Evolutionary conservation across 768 basidiomycete species (phyloP).

Genomic region (Infundibulicybe gibba): DNA sequence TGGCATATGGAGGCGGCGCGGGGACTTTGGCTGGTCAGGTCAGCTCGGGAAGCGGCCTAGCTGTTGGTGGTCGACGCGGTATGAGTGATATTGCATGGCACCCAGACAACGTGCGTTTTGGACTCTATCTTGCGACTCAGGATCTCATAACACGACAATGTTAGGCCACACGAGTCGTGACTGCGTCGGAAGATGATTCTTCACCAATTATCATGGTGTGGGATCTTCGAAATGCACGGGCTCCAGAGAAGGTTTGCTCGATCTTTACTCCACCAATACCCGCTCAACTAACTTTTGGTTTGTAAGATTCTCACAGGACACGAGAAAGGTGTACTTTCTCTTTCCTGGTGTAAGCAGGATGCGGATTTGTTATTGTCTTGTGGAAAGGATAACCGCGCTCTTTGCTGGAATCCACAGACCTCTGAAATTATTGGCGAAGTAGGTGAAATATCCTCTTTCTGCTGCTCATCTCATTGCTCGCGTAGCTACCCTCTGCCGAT

Average conservation of each 20-base stretch:
- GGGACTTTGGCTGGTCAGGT: conserved; percentile 64
- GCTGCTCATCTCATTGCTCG: background rate
- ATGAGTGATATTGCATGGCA: conserved; percentile 99
- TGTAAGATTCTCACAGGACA: conserved; percentile 88
- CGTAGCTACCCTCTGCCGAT: conserved; percentile 78
- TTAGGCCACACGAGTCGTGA: conserved; percentile 92
- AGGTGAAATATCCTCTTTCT: conserved; percentile 15
- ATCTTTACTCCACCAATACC: conserved; percentile 3
- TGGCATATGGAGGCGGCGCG: conserved; percentile 86
- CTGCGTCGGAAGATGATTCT: conserved; percentile 93
- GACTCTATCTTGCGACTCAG: background rate
- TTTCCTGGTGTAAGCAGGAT: conserved; percentile 97
- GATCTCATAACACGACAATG: conserved; percentile 10
- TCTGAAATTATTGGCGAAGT: conserved; percentile 92
- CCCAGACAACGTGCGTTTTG: conserved; percentile 79
- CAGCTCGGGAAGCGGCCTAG: conserved; percentile 57
- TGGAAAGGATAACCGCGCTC: conserved; percentile 93
- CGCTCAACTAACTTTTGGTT: background rate
- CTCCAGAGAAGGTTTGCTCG: conserved; percentile 81
- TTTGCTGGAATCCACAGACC: conserved; percentile 95
- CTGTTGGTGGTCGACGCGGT: conserved; percentile 79
- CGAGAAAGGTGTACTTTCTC: conserved; percentile 91
- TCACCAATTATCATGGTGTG: conserved; percentile 97
- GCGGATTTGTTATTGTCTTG: conserved; percentile 89
- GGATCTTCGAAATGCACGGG: conserved; percentile 97